These are phyloP conservation scores for Nicotiana obtusifolia DNA, from an alignment of 257 asterid species.

Conservation along the genomic window DNA sequence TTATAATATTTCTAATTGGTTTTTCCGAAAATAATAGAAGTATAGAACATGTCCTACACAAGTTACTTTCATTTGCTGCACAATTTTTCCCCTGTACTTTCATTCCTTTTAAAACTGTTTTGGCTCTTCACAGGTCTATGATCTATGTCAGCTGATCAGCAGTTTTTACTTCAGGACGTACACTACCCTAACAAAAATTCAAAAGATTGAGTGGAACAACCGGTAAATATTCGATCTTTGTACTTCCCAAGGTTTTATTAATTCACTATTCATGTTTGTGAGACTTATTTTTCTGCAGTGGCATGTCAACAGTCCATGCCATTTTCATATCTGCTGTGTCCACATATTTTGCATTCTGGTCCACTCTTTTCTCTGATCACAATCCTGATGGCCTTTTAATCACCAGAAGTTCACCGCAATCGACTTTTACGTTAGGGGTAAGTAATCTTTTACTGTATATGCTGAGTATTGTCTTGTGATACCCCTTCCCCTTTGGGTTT, in stretches of 20 bases:
- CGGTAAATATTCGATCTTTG: slow-evolving; percentile 43
- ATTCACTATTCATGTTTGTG: slow-evolving; percentile 23
- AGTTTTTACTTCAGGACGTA: slow-evolving; percentile 64
- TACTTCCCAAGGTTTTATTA: slow-evolving; percentile 2
- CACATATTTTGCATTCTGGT: slow-evolving; percentile 79
- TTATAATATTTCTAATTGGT: not conserved
- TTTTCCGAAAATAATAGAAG: not conserved
- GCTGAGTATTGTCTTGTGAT: slow-evolving; percentile 12
- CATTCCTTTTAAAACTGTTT: slow-evolving; percentile 14
- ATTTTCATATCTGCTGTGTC: slow-evolving; percentile 65
- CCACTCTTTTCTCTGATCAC: slow-evolving; percentile 70
- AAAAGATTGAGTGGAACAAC: slow-evolving; percentile 84
- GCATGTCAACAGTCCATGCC: slow-evolving; percentile 88
- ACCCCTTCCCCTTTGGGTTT: not conserved
- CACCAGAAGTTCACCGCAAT: slow-evolving; percentile 59
- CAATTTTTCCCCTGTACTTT: not conserved
- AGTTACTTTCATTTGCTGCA: not conserved
- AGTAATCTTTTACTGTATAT: slow-evolving; percentile 14
- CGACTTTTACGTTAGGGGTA: slow-evolving; percentile 86
- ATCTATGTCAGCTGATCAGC: slow-evolving; percentile 80
- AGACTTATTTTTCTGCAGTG: slow-evolving; percentile 50
- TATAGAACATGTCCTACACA: not conserved
- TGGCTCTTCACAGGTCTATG: slow-evolving; percentile 53
- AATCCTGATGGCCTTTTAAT: slow-evolving; percentile 48
- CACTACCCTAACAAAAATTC: slow-evolving; percentile 69